These are phyloP conservation scores for Penicillium sp. DNA, from an alignment of 2,329 filamentous ascomycete species.

Conservation along the genomic window DNA sequence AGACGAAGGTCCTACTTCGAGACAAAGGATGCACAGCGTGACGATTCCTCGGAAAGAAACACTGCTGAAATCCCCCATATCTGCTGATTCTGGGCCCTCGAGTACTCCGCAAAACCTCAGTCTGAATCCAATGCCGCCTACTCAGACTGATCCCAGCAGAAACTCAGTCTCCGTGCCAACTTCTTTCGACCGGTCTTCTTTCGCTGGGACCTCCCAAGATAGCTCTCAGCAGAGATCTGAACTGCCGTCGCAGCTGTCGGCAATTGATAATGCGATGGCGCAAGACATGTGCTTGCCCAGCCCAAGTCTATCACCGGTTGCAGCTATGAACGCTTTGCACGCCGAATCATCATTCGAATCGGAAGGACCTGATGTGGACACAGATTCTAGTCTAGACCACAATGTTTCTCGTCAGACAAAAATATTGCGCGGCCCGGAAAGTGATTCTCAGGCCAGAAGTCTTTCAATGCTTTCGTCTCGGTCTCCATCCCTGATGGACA, in stretches of 20 bases:
- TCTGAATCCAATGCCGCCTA: conserved; percentile 2
- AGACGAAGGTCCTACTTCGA: conserved; percentile 30
- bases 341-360: conserved; percentile 49
- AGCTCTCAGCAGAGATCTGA: conserved; percentile 27
- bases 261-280: conserved; percentile 70
- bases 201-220: conserved; percentile 26
- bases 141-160: conserved; percentile 13
- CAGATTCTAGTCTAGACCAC: conserved; percentile 49
- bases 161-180: conserved; percentile 16
- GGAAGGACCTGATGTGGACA: conserved; percentile 45
- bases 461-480: conserved; percentile 28
- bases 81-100: conserved; percentile 34
- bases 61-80: conserved; percentile 36
- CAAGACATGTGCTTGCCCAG: conserved; percentile 94
- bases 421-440: conserved; percentile 23
- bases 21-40: conserved; percentile 38
- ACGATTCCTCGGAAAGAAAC: conserved; percentile 38
- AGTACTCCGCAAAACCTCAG: conserved; percentile 17
- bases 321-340: conserved; percentile 68
- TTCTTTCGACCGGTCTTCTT: conserved; percentile 28
- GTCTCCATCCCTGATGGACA: conserved; percentile 66
- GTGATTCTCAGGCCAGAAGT: conserved; percentile 13
- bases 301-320: conserved; percentile 87
- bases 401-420: conserved; percentile 32
- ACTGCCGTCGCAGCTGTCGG: conserved; percentile 43